Percentiles rank a stretch among this genome's conserved stretches.
Conservation (phyloP, 2,329 filamentous ascomycete species). For the Proliferodiscus dingleyae region DNA sequence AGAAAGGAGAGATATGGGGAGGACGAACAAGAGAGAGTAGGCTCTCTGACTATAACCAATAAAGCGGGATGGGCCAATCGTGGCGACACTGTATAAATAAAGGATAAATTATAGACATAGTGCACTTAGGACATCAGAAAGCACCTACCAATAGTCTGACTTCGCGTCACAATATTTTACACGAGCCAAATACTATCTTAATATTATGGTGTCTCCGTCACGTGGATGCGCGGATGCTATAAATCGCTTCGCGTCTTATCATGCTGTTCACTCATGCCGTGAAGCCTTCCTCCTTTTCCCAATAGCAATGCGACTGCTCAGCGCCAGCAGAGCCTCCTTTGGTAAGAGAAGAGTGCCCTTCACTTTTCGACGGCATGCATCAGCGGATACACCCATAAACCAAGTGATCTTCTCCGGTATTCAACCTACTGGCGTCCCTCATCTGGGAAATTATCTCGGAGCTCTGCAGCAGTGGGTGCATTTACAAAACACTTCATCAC, state of each 20-base stretch:
- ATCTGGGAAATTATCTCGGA: constrained; percentile 92
- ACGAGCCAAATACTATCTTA: not conserved
- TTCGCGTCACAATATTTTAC: not conserved
- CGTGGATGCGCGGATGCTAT: not conserved
- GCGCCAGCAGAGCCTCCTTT: not conserved
- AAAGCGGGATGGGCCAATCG: no score
- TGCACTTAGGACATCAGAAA: constrained; percentile 1
- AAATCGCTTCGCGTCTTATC: no score
- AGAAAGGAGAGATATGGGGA: not conserved
- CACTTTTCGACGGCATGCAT: not conserved
- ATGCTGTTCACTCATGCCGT: no score
- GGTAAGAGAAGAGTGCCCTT: not conserved
- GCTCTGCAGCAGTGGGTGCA: constrained; percentile 82
- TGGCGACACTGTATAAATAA: constrained; percentile 3
- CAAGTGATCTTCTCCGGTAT: constrained; percentile 87
- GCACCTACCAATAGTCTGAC: not conserved
- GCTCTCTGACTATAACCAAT: not conserved
- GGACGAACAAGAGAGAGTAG: not conserved
- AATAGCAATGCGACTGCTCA: not conserved
- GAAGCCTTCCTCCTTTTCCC: no score
- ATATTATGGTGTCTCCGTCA: not conserved
- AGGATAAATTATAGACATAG: constrained; percentile 1
- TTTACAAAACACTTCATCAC: constrained; percentile 61
- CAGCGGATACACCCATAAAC: constrained; percentile 2
- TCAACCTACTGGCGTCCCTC: constrained; percentile 89